phyloP scores from a whole-genome alignment of 805 yeast genomes.

The Candida railenensis region DNA sequence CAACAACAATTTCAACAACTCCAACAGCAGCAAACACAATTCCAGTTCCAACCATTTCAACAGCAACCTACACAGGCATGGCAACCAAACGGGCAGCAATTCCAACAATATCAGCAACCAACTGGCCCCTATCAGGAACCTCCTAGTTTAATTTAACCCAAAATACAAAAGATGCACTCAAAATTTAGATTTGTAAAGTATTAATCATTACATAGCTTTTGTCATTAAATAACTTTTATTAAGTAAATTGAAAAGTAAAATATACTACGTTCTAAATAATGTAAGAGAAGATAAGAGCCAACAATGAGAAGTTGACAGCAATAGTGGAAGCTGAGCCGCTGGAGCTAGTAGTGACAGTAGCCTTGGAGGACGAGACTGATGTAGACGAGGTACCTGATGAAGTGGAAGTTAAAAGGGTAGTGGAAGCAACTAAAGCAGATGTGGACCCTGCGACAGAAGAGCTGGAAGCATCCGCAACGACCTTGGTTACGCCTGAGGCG shows the following conservation, averaged over 20 bases:
- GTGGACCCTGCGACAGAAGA: not conserved
- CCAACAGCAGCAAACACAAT: conserved; percentile 17
- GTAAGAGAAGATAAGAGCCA: not conserved
- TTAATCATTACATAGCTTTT: too few relatives aligned
- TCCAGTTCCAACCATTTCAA: conserved; percentile 15
- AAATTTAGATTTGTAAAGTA: too few relatives aligned
- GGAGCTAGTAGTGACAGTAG: not conserved
- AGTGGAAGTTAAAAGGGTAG: not conserved
- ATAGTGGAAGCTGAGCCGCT: not conserved
- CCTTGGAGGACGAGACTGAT: conserved; percentile 4
- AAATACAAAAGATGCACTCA: too few relatives aligned
- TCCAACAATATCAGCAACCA: conserved; percentile 10
- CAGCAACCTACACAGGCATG: conserved; percentile 5
- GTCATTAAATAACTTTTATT: not conserved
- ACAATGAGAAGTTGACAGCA: not conserved
- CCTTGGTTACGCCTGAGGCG: too few relatives aligned
- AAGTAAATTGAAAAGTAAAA: not conserved
- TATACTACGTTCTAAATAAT: not conserved
- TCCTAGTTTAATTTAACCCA: conserved; percentile 22
- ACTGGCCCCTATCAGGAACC: conserved; percentile 17
- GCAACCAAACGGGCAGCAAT: conserved; percentile 12
- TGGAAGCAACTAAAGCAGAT: not conserved
- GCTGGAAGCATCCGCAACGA: not conserved
- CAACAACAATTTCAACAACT: conserved; percentile 11
- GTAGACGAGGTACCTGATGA: conserved; percentile 2